Evolutionary conservation across 179 eudicot species (phyloP).

Genomic region (Patellifolia procumbens): DNA sequence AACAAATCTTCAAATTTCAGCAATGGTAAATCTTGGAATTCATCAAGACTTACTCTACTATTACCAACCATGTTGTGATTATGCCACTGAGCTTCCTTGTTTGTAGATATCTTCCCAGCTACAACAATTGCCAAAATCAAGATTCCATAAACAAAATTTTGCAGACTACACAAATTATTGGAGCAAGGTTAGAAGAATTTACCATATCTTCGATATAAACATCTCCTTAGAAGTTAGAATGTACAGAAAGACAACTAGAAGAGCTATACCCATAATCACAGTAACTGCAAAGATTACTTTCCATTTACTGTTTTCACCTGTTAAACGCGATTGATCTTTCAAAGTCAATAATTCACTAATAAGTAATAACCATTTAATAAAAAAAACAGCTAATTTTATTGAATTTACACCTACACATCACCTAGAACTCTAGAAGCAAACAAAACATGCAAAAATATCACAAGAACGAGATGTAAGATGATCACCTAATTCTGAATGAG

Average conservation of each 20-base stretch:
- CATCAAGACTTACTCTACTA: neutral
- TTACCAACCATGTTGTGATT: neutral
- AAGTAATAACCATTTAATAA: neutral
- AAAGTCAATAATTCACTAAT: neutral
- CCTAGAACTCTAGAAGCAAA: neutral
- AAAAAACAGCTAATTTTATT: too few relatives aligned
- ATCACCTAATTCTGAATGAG: too few relatives aligned
- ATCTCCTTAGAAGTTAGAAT: slow-evolving; percentile 3
- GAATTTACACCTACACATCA: too few relatives aligned
- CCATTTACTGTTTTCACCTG: slow-evolving; percentile 6
- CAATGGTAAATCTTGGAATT: too few relatives aligned
- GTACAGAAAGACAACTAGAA: neutral
- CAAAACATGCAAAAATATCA: neutral
- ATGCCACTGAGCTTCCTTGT: neutral
- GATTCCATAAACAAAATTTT: neutral
- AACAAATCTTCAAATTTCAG: neutral
- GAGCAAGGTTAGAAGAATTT: neutral
- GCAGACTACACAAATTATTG: neutral
- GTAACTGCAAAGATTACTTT: slow-evolving; percentile 2
- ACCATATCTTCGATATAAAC: neutral
- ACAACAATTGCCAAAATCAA: neutral
- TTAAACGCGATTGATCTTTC: neutral
- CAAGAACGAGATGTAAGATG: neutral
- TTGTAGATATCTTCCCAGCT: neutral
- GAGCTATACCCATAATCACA: neutral